Evolutionary conservation across 257 asterid species (phyloP).

Genomic region (Eucommia ulmoides): DNA sequence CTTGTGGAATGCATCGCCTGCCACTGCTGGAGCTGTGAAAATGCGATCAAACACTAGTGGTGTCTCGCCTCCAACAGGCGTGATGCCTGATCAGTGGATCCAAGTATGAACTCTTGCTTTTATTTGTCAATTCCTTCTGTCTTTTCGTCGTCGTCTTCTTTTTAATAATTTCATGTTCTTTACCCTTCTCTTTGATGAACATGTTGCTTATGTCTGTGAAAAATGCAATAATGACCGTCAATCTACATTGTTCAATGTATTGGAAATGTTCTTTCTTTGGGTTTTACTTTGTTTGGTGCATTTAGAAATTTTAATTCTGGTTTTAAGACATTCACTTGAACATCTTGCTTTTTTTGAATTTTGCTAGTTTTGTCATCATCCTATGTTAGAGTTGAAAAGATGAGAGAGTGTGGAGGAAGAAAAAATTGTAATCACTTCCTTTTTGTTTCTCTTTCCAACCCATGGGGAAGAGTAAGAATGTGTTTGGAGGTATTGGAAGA

Average conservation of each 20-base stretch:
- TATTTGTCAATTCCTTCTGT: slow-evolving; percentile 6
- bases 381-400: too few species aligned
- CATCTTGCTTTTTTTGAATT: too few species aligned
- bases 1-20: slow-evolving; percentile 70
- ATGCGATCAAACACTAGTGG: slow-evolving; percentile 44
- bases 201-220: slow-evolving; percentile 1
- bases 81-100: slow-evolving; percentile 72
- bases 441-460: too few species aligned
- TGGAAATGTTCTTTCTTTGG: neutral
- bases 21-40: slow-evolving; percentile 59
- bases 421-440: too few species aligned
- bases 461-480: too few species aligned
- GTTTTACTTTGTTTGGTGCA: neutral
- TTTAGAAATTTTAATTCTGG: neutral
- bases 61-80: slow-evolving; percentile 34
- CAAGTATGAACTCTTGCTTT: slow-evolving; percentile 29
- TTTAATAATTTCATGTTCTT: too few species aligned
- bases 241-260: neutral
- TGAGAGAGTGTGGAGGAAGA: too few species aligned
- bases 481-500: too few species aligned
- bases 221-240: neutral
- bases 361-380: too few species aligned
- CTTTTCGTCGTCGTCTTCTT: too few species aligned
- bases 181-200: slow-evolving; percentile 2
- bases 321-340: too few species aligned